Base-by-base conservation (phyloP, 73 alveolate genomes). In the Paramecium biaurelia region DNA sequence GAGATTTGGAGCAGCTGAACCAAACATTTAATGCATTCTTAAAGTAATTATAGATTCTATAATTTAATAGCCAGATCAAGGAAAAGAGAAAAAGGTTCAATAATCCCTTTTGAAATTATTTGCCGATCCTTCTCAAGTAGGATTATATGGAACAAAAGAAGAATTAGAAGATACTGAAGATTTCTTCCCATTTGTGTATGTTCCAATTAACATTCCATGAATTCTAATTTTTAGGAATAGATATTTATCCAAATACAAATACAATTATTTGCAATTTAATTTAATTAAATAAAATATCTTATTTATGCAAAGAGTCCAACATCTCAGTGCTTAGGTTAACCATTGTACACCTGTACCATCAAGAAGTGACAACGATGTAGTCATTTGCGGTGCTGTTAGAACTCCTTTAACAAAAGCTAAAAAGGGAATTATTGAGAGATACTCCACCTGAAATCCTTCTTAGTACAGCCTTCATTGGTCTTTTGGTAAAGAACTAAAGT, bases 381-480 rank as follows among this genome's bases (percentile, higher is more conserved):
- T 98, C 85, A 97, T 99, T 74, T 98, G 99, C 88, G 96, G 98
- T 57, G 98, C 98, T 76, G 98, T 98, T 53, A 96, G 99, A 93
- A 99, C 99, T 47, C 99, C 99, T 53, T 76, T 99, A 92, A 95
- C 99, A 88, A 98, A 96, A 93, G 99, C 99, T 57, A 98, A 96
- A n/a, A 93, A 96, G 96, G 93, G 99, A 99, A 58, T 96, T 96
- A 41, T 95, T 98, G 89, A 97, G 96, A 93, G 99, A 98, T 92
- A 97, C 98, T 30, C 97, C 99, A 41, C 98, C 98, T 35, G 99
- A 99, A 93, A 94, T 89, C 21, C 90, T 99, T 93, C 98, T 99
- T 85, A 92, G 98, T 32, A 98, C 98, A 49, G 99, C 98, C 93
- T 93, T 97, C 70, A 86, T 79, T 85, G 98, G 93, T 57, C 95